Base-by-base conservation (phyloP, 2,329 filamentous ascomycete species). In the Diplocarpon mali region DNA sequence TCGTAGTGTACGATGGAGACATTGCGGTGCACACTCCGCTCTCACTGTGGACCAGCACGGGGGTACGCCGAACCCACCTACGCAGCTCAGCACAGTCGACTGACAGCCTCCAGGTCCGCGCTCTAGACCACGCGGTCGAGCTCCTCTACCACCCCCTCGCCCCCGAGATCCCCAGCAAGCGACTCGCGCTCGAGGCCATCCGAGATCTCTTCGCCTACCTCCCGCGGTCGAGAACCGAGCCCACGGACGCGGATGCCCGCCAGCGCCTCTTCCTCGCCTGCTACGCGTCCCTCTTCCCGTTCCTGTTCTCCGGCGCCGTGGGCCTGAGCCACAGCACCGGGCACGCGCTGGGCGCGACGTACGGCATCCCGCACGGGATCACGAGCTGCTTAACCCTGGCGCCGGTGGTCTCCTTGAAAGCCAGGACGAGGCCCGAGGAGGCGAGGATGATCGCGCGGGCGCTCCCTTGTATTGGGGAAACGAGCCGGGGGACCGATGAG, bases 51-150 rank as follows among this genome's bases (percentile, higher is more conserved):
- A 57, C 71, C 40, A 68, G 66, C 41, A 76, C 73, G 0, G 73
- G 67, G 0, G 52, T 54, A 36, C 14, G 47, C 20, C 20, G 17
- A 9, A 27, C 35, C 42, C 27, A 31, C 9, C 3, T 20, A 5
- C 14, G 20, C 20, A 24, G 20, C 20, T 24, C 20, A 24, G 7
- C 20, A 3, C 20, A 24, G 20, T 24, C 20, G 1, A 11, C 11
- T 38, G 20, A 48, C n/a, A 38, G 17, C 2, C 14, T 12, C 1
- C 28, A 54, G 52, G 58, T 78, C 44, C 61, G 73, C 11, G 70
- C 73, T 0, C 58, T 77, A 44, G 73, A 76, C 52, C 73, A 78
- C 50, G 71, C 73, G 0, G 61, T 76, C 39, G 73, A 78, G 55
- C 46, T 68, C 1, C 59, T 73, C 47, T 75, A 75, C 51, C 69